Base-by-base conservation (phyloP, 2,329 filamentous ascomycete genomes). In the Aspergillus hiratsukae region DNA sequence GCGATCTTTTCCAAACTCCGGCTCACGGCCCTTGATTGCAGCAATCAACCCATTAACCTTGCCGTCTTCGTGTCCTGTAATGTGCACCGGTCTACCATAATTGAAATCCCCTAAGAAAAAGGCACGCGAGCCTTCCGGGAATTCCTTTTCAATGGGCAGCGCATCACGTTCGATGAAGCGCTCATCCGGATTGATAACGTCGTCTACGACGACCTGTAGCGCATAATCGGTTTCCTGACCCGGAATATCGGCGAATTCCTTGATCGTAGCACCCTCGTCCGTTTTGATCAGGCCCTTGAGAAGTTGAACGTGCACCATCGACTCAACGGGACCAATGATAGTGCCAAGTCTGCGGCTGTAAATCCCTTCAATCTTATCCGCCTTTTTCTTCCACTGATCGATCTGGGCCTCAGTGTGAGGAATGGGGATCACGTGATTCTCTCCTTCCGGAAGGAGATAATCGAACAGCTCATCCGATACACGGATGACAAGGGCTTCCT, bases 21-120 rank as follows among this genome's bases (percentile, higher is more conserved):
- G 81, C 70, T 97, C 93, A 63, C 85, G 88, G 21, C 79, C 83
- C 69, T 87, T 87, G 21, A 88, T 78, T 29, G 84, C 82, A 2
- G 87, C 88, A n/a, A 97, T 81, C 75, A 87, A 83, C 53, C 96
- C 85, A 57, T 91, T 87, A 10, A 90, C 85, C 72, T 90, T 92
- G 67, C 89, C 87, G 57, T 84, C 81, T 17, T 80, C 80, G 68
- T 97, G 90, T 1, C 84, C 85, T 25, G 84, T 83, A 23, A 99
- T 86, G 70, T 94, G 87, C n/a, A 96, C 78, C 3, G 94, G 93
- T 40, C 92, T 85, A 17, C 94, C 94, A 66, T 96, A 97, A 53
- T 91, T 90, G 75, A 88, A 95, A 40, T 97, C 92, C 49, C 94
- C 94, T 2, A 99, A 78, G 79, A 96, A 97, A 77, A 99, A 99